Evolutionary conservation across 2,329 filamentous ascomycete genomes (phyloP).

Genomic region (Hymenoscyphus fraxineus): DNA sequence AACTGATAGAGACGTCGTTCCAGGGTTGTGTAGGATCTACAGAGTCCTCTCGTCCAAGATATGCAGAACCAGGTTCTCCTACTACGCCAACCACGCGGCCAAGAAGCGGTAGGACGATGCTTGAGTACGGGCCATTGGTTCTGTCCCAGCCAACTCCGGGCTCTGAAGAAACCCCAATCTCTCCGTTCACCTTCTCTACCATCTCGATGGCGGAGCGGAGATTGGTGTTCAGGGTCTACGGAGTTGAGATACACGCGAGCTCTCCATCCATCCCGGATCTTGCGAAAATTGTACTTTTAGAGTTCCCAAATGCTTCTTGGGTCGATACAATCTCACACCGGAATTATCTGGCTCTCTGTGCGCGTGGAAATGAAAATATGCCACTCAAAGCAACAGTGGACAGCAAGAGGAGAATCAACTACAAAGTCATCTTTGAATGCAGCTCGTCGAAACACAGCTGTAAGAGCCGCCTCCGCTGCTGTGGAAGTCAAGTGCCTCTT

Average conservation of each 20-base stretch:
- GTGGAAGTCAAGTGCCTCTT: conserved; percentile 90
- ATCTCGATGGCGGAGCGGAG: conserved; percentile 41
- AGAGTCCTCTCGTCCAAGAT: conserved; percentile 8
- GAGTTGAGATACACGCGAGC: too few relatives aligned
- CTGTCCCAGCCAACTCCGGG: conserved; percentile 58
- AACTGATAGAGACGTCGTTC: conserved; percentile 12
- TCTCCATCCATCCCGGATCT: too few relatives aligned
- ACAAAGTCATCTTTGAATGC: too few relatives aligned
- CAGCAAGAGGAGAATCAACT: too few relatives aligned
- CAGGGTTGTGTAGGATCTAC: conserved; percentile 4
- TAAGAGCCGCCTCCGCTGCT: conserved; percentile 71
- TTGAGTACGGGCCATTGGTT: neutral
- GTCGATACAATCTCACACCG: too few relatives aligned
- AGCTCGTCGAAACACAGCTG: too few relatives aligned
- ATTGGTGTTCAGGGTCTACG: too few relatives aligned
- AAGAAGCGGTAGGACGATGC: conserved; percentile 5
- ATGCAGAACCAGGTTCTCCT: neutral
- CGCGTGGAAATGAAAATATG: too few relatives aligned
- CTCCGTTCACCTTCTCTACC: conserved; percentile 76
- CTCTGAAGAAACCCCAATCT: conserved; percentile 68
- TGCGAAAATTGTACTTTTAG: too few relatives aligned
- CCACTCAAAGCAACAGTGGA: too few relatives aligned
- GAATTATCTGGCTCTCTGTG: too few relatives aligned
- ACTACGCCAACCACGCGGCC: conserved; percentile 4
- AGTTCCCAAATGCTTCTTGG: too few relatives aligned